phyloP scores from a whole-genome alignment of 106 monocot species.

The Dendrobium officinale region DNA sequence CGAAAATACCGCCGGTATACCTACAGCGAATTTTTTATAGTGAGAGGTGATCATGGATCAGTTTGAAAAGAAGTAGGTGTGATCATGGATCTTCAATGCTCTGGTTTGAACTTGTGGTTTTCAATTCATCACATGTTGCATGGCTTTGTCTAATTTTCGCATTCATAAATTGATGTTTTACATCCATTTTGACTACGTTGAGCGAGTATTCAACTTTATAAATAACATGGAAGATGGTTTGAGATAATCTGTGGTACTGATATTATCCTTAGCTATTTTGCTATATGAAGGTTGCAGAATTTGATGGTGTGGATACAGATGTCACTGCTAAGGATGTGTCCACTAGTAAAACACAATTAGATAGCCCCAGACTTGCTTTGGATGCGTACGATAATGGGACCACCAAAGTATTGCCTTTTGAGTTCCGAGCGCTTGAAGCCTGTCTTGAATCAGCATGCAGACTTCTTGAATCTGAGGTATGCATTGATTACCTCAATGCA shows the following conservation, averaged over 20 bases:
- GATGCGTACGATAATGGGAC: slow-evolving; percentile 13
- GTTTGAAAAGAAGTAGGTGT: no score
- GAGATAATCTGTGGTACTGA: not conserved
- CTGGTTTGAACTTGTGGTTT: no score
- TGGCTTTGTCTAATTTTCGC: not conserved
- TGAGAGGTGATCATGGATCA: no score
- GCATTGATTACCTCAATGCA: not conserved
- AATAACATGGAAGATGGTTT: not conserved
- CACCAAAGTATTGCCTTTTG: slow-evolving; percentile 24
- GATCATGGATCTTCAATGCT: no score
- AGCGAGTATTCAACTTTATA: not conserved
- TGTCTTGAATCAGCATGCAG: slow-evolving; percentile 31
- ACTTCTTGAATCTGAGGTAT: slow-evolving; percentile 25
- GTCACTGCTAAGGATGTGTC: not conserved
- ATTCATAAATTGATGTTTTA: not conserved
- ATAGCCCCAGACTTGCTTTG: slow-evolving; percentile 10
- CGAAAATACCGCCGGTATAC: no score
- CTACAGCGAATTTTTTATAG: no score
- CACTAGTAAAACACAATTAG: slow-evolving; percentile 8
- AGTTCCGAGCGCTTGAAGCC: slow-evolving; percentile 31
- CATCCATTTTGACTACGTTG: not conserved
- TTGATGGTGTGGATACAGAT: not conserved
- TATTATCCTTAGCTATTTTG: slow-evolving; percentile 3
- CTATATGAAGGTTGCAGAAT: slow-evolving; percentile 8
- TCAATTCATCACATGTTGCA: no score